Conservation (phyloP, 2,329 filamentous ascomycete species). For the Pezicula neosporulosa region DNA sequence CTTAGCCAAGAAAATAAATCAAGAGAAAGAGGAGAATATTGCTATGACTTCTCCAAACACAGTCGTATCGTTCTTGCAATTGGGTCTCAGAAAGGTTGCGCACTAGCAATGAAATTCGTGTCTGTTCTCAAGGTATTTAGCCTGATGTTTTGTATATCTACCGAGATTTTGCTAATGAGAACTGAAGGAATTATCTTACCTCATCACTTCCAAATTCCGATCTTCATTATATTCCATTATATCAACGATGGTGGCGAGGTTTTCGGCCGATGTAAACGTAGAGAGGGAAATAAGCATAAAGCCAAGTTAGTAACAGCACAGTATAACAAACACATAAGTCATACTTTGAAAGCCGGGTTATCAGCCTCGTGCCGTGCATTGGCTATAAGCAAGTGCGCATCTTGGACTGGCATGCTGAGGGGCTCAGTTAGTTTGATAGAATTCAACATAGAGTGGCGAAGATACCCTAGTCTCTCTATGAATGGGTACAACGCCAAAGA, state of each 20-base stretch:
- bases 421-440: slow-evolving; percentile 2
- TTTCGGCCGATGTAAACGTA: slow-evolving; percentile 64
- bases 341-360: slow-evolving; percentile 53
- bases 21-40: too few species aligned
- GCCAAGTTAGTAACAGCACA: slow-evolving; percentile 6
- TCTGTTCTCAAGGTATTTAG: too few species aligned
- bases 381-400: slow-evolving; percentile 54
- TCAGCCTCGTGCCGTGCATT: slow-evolving; percentile 52
- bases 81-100: too few species aligned
- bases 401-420: slow-evolving; percentile 51
- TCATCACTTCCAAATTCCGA: neutral
- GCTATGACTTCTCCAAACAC: too few species aligned
- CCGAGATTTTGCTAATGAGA: too few species aligned
- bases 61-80: too few species aligned
- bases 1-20: too few species aligned
- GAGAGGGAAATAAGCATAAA: slow-evolving; percentile 57
- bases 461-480: slow-evolving; percentile 28
- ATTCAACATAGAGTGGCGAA: slow-evolving; percentile 3
- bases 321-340: slow-evolving; percentile 7
- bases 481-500: slow-evolving; percentile 56
- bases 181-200: neutral
- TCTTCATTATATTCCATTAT: neutral
- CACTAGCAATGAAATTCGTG: too few species aligned
- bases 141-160: too few species aligned
- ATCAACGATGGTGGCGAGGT: slow-evolving; percentile 31